A percentile compares a stretch with the other conserved stretches of the same genome.
These are phyloP conservation scores for Chalciporus piperatus DNA, from an alignment of 768 basidiomycete species.

Conservation along the genomic window DNA sequence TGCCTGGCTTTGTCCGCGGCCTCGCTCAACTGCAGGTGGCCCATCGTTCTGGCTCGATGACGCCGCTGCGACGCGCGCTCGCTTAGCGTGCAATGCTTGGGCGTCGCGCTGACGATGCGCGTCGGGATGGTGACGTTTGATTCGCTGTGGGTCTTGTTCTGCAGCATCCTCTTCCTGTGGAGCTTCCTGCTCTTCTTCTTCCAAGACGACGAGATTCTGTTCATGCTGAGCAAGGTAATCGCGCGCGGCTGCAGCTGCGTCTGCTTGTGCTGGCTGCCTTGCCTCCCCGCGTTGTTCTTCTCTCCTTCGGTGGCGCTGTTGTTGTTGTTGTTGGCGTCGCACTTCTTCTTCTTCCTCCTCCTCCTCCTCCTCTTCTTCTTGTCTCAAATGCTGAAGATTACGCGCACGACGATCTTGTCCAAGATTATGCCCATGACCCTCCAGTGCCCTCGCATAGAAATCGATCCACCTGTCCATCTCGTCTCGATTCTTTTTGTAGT, in stretches of 20 bases:
- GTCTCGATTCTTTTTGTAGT: slow-evolving; percentile 45
- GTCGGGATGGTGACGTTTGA: slow-evolving; percentile 14
- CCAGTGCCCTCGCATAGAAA: slow-evolving; percentile 21
- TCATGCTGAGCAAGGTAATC: neutral
- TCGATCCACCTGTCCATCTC: slow-evolving; percentile 43
- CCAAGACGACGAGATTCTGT: neutral
- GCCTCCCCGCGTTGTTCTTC: neutral
- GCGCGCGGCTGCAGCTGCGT: neutral
- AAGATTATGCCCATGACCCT: slow-evolving; percentile 13
- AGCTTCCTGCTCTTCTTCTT: slow-evolving; percentile 1
- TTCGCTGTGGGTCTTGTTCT: neutral
- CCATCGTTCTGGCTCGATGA: neutral
- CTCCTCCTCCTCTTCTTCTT: neutral
- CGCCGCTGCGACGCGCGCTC: slow-evolving; percentile 5
- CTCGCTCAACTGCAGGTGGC: neutral
- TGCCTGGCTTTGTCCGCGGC: neutral
- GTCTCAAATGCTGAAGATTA: neutral
- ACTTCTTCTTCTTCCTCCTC: slow-evolving; percentile 13
- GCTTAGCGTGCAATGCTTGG: slow-evolving; percentile 11
- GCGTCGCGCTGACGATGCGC: neutral
- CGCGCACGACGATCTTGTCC: slow-evolving; percentile 27
- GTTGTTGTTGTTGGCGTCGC: slow-evolving; percentile 4
- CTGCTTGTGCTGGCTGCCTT: neutral
- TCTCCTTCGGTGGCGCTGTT: neutral
- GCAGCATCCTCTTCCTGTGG: neutral